A percentile compares a stretch with the other conserved stretches of the same genome.
Conservation (phyloP, 768 basidiomycete species). For the Sarcomyxa edulis region DNA sequence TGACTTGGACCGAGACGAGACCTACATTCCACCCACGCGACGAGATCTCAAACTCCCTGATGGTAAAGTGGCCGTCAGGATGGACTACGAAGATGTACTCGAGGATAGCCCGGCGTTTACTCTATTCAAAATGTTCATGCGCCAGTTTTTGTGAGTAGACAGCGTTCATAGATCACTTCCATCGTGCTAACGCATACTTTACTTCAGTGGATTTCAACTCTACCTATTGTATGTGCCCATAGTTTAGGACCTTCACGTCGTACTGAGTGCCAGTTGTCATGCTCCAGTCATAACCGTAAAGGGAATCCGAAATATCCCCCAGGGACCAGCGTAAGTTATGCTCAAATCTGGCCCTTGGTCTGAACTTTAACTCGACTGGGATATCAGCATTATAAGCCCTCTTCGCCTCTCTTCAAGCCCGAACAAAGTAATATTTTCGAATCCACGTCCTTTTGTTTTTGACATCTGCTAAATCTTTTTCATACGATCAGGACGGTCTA, state of each 20-base stretch:
- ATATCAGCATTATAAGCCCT: conserved; percentile 37
- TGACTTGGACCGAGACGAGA: conserved; percentile 68
- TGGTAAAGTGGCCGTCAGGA: conserved; percentile 29
- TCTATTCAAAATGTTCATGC: conserved; percentile 40
- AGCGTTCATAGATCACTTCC: background rate
- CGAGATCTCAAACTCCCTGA: conserved; percentile 39
- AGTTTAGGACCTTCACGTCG: no score
- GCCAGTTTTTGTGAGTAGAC: conserved; percentile 40
- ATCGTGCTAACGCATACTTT: background rate
- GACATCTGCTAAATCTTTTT: no score
- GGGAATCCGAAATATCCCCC: conserved; percentile 40
- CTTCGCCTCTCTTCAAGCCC: conserved; percentile 39
- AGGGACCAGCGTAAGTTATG: conserved; percentile 34
- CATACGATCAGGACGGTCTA: conserved; percentile 10
- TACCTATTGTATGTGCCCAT: conserved; percentile 28
- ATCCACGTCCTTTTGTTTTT: background rate
- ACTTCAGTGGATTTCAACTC: conserved; percentile 35
- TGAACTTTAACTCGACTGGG: no score
- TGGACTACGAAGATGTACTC: conserved; percentile 41
- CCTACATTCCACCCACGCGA: conserved; percentile 49
- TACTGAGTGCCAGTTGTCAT: no score
- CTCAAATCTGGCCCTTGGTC: background rate
- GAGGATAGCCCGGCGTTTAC: conserved; percentile 49
- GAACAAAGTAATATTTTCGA: conserved; percentile 30
- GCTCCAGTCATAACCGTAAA: conserved; percentile 36